Conservation (phyloP, 768 basidiomycete species). For the Russula griseocarnosa region DNA sequence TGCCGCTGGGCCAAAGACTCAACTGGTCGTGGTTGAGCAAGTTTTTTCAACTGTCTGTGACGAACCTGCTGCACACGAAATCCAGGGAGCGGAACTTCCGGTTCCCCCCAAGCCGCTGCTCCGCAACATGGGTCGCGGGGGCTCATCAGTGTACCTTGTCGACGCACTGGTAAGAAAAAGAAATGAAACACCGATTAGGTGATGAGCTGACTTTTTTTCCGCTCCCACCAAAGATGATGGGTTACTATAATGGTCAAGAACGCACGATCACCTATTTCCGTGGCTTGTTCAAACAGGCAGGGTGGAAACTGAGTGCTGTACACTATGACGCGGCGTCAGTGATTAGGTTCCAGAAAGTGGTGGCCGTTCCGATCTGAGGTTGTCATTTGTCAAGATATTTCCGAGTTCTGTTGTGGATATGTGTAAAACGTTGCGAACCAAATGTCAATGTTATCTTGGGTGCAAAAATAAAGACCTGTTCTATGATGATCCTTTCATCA, state of each 20-base stretch:
- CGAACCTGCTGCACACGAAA: conserved; percentile 20
- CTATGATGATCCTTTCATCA: too few relatives aligned
- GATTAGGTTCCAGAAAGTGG: not conserved
- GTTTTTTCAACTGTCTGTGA: conserved; percentile 31
- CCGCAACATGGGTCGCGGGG: conserved; percentile 29
- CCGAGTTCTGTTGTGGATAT: not conserved
- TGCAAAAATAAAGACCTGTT: too few relatives aligned
- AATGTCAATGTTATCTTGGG: too few relatives aligned
- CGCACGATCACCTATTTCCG: conserved; percentile 9
- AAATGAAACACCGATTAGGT: too few relatives aligned
- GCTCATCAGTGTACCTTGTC: conserved; percentile 21
- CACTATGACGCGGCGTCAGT: not conserved
- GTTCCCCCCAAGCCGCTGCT: conserved; percentile 31
- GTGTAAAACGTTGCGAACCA: too few relatives aligned
- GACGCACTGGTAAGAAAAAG: conserved; percentile 27
- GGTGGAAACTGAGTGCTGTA: conserved; percentile 1
- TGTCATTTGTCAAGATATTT: not conserved
- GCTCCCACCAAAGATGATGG: conserved; percentile 10
- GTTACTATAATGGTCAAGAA: not conserved
- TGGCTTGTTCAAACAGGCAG: conserved; percentile 3
- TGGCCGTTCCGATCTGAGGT: conserved; percentile 11
- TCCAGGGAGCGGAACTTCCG: conserved; percentile 21
- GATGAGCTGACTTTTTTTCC: not conserved
- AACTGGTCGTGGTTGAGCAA: conserved; percentile 32
- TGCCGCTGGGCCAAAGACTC: conserved; percentile 30